Evolutionary conservation across 352 stramenopile genomes (phyloP).

Genomic region (Aphanomyces euteiches): DNA sequence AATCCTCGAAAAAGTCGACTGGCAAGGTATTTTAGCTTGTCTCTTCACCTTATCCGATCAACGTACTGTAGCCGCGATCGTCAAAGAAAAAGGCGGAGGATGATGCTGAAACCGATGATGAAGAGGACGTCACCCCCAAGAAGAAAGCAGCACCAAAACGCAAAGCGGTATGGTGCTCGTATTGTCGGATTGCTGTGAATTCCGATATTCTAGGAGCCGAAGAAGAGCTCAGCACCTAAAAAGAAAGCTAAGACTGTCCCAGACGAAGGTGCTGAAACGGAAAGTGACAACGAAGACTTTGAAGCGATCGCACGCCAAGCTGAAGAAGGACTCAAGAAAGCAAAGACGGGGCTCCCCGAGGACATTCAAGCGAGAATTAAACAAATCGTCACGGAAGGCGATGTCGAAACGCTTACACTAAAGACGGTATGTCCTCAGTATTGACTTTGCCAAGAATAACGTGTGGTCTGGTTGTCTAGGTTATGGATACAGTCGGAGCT

Average conservation of each 20-base stretch:
- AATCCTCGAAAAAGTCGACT: conserved; percentile 3
- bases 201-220: conserved; percentile 19
- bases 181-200: not conserved
- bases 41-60: not conserved
- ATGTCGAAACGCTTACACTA: conserved; percentile 75
- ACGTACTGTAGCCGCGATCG: not conserved
- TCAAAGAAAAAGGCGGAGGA: not conserved
- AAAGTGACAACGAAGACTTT: conserved; percentile 56
- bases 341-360: conserved; percentile 36
- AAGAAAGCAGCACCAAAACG: conserved; percentile 28
- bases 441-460: not conserved
- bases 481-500: conserved; percentile 21
- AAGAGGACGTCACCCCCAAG: not conserved
- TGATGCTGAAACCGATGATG: conserved; percentile 15
- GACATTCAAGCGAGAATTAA: conserved; percentile 63
- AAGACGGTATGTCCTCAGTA: conserved; percentile 56
- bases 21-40: not conserved
- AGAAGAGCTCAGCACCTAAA: conserved; percentile 34
- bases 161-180: conserved; percentile 35
- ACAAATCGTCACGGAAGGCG: conserved; percentile 72
- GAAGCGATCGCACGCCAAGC: conserved; percentile 39
- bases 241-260: conserved; percentile 30
- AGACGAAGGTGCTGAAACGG: conserved; percentile 41
- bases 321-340: conserved; percentile 32
- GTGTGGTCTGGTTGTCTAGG: not conserved